Evolutionary conservation across 495 filamentous ascomycete species (phyloP), one percentile per base, ranked within the genome.

Genomic region (Penicillium egyptiacum): DNA sequence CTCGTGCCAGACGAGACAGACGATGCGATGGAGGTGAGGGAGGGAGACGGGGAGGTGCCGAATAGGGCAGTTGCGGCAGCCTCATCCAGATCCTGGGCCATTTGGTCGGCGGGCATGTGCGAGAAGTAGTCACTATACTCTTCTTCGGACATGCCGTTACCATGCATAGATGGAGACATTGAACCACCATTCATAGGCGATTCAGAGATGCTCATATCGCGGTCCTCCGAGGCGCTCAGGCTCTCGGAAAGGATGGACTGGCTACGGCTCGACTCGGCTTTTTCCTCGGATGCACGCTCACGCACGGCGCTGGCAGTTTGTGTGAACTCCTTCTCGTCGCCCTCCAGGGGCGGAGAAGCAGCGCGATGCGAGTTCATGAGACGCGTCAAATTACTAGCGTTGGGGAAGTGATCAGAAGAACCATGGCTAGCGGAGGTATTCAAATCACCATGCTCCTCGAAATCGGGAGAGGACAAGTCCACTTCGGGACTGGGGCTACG

Each of bases 261-360:
- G 10, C 63, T 60, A 4, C 67, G 67, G 20, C 55, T 67, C 6
- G 65, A 56, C 17, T 66, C 62, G 31, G 82, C 78, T 60, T 79
- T 82, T 60, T 81, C 81, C 59, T 77, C 73, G 7, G 77, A 73
- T n/a, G 77, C 89, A 56, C 89, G 83, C 75, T 88, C 88, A 62
- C 91, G 90, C 71, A 97, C 83, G 42, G 85, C 87, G 64, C 87
- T 86, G 9, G 94, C 94, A 6, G 93, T 97, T 74, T 93, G 91
- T 4, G 91, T 96, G 67, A 98, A 98, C 73, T 98, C 94, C 64
- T 88, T 89, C 76, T 98, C 94, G 60, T 98, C 94, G 60, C 90
- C 88, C 75, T 98, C 94, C 28, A 98, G 81, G 22, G 90, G 91
- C 47, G 95, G 94, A 59, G 88, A 91, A 48, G 83, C 83, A 8